Evolutionary conservation across 495 filamentous ascomycete species (phyloP).

Genomic region (Xylaria bambusicola): DNA sequence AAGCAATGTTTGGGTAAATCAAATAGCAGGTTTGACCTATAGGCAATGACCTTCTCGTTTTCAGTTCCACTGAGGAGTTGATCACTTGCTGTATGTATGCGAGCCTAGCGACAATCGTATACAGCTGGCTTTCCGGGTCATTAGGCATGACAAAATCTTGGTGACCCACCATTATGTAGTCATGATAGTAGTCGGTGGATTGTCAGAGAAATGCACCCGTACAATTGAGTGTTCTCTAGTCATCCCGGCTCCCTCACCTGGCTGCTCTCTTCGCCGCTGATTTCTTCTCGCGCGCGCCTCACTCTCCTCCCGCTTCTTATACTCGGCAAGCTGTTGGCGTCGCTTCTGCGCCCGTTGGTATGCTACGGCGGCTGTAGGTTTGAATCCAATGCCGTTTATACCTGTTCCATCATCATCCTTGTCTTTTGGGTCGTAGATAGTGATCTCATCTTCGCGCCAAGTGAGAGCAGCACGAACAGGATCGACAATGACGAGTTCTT

Average conservation of each 20-base stretch:
- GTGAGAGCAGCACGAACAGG: constrained; percentile 60
- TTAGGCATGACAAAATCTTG: no score
- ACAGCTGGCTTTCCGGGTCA: background rate
- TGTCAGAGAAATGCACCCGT: constrained; percentile 31
- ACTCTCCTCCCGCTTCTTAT: constrained; percentile 75
- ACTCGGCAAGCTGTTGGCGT: constrained; percentile 80
- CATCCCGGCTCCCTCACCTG: constrained; percentile 18
- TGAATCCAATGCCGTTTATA: constrained; percentile 89
- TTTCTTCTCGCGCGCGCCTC: constrained; percentile 78
- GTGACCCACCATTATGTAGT: constrained; percentile 21
- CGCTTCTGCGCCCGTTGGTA: constrained; percentile 73
- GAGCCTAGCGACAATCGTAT: background rate
- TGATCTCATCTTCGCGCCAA: constrained; percentile 85
- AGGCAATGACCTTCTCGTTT: background rate
- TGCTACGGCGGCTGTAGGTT: constrained; percentile 81
- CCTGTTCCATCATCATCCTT: constrained; percentile 76
- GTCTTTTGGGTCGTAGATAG: constrained; percentile 73
- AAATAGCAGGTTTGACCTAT: background rate
- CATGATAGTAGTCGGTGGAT: constrained; percentile 30
- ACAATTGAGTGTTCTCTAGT: constrained; percentile 31
- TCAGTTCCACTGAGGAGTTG: background rate
- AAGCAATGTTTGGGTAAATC: background rate
- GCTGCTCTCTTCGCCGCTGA: constrained; percentile 57
- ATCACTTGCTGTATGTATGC: background rate
- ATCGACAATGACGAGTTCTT: constrained; percentile 46